Base-by-base conservation (phyloP, 1,139 yeast genomes). In the Scheffersomyces illinoinensis region DNA sequence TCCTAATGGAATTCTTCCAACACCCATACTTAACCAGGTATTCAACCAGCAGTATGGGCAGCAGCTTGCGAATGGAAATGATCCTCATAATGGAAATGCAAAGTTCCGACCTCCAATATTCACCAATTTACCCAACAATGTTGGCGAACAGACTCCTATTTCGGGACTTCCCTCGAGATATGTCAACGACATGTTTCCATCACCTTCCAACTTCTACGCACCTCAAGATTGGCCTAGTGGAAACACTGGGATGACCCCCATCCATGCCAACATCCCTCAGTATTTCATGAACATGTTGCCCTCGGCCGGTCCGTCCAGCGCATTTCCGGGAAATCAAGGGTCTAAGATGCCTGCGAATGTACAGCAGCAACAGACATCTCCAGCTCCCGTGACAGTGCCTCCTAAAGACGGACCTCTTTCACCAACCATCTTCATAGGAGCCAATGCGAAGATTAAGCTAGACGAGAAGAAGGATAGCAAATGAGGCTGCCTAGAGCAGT, bases 101-200 rank as follows among this genome's bases (percentile, higher is more conserved):
- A 63, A 60, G 47, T 55, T 57, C 53, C 53, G 66, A 47, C 61
- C 64, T 14, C 65, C 64, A 50, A 54, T 60, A 20, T 58, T 59
- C 54, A 55, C 59, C 17, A 58, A 55, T 43, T 49, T 58, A 39
- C 61, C 57, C 53, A 59, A 55, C 33, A 65, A 61, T 47, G 68
- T 72, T 49, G 85, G 83, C 5, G 85, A 79, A 54, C 86, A 82
- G 56, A 80, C 85, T 0, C 87, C 87, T 1, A 67, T 82, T 5
- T 78, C 83, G 24, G 86, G 83, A 1, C 69, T 84, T 39, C 85
- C 86, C 0, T 78, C 84, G 4, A 74, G 85, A 55, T 84, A 83
- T 59, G 83, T 84, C 50, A 81, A 81, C 59, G 88, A 84, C 64
- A 76, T 84, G 66, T 84, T 84, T 68, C 87, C 87, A 18, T 82